phyloP scores from a whole-genome alignment of 345 rosid genomes.

The Heritiera littoralis region DNA sequence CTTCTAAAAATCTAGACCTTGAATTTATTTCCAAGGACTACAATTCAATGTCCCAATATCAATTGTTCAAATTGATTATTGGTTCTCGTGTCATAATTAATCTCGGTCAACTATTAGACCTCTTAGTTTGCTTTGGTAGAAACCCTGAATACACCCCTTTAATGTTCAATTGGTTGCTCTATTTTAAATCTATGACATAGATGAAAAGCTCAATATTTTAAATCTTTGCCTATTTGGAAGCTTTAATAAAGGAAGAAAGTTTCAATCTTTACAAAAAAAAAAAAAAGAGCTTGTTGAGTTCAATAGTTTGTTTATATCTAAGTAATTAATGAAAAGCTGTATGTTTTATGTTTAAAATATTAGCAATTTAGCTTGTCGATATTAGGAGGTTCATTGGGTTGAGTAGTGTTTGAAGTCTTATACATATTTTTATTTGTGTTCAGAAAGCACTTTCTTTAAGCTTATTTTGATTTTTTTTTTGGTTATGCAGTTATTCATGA shows the following conservation, averaged over 20 bases:
- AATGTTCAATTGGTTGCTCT: not conserved
- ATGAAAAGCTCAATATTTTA: too few species aligned
- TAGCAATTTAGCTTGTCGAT: not conserved
- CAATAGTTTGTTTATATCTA: not conserved
- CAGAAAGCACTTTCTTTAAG: not conserved
- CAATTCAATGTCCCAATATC: not conserved
- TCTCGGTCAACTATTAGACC: not conserved
- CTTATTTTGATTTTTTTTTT: conserved; percentile 6
- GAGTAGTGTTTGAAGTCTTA: not conserved
- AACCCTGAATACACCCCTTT: not conserved
- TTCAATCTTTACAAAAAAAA: not conserved
- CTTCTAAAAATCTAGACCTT: not conserved
- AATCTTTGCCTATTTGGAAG: not conserved
- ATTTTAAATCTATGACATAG: too few species aligned
- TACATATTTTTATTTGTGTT: not conserved
- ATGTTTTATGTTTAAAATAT: not conserved
- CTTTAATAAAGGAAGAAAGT: not conserved
- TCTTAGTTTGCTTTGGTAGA: not conserved
- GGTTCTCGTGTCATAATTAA: too few species aligned
- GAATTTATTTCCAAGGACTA: not conserved
- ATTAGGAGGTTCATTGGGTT: not conserved
- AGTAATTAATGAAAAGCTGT: not conserved
- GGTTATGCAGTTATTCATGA: conserved; percentile 90
- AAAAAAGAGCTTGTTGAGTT: not conserved
- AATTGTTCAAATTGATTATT: too few species aligned